Conservation (phyloP, 2,329 filamentous ascomycete genomes). For the Scortechinia acanthostroma region DNA sequence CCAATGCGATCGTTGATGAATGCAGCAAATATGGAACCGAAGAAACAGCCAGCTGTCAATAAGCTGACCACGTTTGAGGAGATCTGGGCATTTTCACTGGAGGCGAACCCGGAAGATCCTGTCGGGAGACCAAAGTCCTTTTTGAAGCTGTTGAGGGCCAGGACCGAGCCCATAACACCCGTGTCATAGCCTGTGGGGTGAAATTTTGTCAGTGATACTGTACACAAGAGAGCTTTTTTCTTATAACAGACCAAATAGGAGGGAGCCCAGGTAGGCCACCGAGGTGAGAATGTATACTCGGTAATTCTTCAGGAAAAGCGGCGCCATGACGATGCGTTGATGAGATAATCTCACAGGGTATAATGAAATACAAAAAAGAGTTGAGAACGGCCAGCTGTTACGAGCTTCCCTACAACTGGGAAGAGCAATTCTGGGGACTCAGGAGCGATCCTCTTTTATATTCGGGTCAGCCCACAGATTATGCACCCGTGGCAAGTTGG, state of each 20-base stretch:
- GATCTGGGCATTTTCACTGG: slow-evolving; percentile 19
- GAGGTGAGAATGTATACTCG: slow-evolving; percentile 31
- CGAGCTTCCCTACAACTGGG: background rate
- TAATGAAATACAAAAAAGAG: background rate
- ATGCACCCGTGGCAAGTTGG: background rate
- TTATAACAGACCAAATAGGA: slow-evolving; percentile 36
- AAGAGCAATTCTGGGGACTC: background rate
- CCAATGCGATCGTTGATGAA: slow-evolving; percentile 22
- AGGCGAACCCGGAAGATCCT: slow-evolving; percentile 18
- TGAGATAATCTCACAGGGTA: background rate
- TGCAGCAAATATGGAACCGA: slow-evolving; percentile 23
- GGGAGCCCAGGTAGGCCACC: slow-evolving; percentile 30
- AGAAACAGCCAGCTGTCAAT: slow-evolving; percentile 25
- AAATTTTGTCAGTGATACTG: background rate
- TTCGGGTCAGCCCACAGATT: background rate
- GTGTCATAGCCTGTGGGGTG: slow-evolving; percentile 34
- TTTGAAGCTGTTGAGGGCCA: slow-evolving; percentile 27
- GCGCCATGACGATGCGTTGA: background rate
- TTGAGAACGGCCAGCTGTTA: background rate
- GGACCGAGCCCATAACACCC: slow-evolving; percentile 28
- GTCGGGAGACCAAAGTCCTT: slow-evolving; percentile 25
- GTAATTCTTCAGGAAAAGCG: slow-evolving; percentile 26
- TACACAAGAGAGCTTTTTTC: no score
- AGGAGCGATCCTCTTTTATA: no score
- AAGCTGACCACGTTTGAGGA: slow-evolving; percentile 26